Percentiles rank a stretch among this genome's conserved stretches.
Evolutionary conservation across 2,329 filamentous ascomycete species (phyloP).

Genomic region (Pseudohalonectria lignicola): DNA sequence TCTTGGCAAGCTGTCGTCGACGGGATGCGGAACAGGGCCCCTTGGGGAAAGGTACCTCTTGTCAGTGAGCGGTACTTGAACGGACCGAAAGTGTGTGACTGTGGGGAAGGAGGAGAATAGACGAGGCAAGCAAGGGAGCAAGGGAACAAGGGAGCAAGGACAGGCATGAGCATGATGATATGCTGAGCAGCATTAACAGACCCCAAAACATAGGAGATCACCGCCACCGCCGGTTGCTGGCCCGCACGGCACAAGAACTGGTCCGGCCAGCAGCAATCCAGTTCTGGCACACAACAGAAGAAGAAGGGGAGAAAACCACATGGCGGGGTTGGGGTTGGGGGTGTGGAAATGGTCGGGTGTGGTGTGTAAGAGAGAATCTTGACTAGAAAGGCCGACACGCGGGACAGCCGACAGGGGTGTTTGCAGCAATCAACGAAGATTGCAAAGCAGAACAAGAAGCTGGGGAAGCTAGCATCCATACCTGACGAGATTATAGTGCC

Average conservation of each 20-base stretch:
- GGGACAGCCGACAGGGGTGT: conserved; percentile 1
- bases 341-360: conserved; percentile 8
- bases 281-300: too few relatives aligned
- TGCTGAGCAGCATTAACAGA: conserved; percentile 23
- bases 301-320: conserved; percentile 11
- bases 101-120: conserved; percentile 19
- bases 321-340: conserved; percentile 26
- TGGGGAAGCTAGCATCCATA: conserved; percentile 15
- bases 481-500: too few relatives aligned
- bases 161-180: conserved; percentile 25
- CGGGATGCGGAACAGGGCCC: conserved; percentile 15
- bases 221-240: conserved; percentile 17
- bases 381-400: not conserved
- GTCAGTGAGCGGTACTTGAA: conserved; percentile 24
- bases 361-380: conserved; percentile 16
- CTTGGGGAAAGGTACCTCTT: conserved; percentile 11
- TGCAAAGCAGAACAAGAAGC: not conserved
- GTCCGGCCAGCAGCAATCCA: conserved; percentile 1
- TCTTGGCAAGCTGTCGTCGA: too few relatives aligned
- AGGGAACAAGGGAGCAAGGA: conserved; percentile 11
- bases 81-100: conserved; percentile 23
- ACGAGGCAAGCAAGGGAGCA: not conserved
- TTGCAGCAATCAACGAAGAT: not conserved
- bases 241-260: conserved; percentile 20
- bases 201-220: conserved; percentile 25